A percentile compares a stretch with the other conserved stretches of the same genome.
These are phyloP conservation scores for Chenopodium album DNA, from an alignment of 148 eudicot genomes.

Conservation along the genomic window DNA sequence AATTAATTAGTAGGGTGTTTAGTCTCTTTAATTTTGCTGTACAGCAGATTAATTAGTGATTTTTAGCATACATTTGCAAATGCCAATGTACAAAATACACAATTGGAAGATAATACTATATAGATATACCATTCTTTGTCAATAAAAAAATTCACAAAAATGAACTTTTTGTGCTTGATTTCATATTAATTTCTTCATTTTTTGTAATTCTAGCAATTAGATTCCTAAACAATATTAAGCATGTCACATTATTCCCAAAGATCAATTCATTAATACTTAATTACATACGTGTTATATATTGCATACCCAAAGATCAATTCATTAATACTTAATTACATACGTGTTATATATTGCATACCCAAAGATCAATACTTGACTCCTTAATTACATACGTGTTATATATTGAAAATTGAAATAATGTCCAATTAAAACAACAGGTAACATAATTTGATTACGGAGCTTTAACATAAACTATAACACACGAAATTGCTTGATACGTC, in stretches of 20 bases:
- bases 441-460: not conserved
- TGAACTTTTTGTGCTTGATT: not conserved
- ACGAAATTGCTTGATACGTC: not conserved
- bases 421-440: not conserved
- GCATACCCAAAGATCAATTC: no score
- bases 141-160: not conserved
- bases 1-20: not conserved
- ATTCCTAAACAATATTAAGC: not conserved
- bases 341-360: no score
- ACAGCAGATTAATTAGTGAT: slow-evolving; percentile 9
- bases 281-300: not conserved
- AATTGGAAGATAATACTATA: not conserved
- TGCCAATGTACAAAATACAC: slow-evolving; percentile 10
- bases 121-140: slow-evolving; percentile 10
- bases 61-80: slow-evolving; percentile 19
- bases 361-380: not conserved
- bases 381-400: not conserved
- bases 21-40: slow-evolving; percentile 22
- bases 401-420: not conserved
- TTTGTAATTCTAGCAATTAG: not conserved
- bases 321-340: no score
- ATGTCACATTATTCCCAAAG: no score
- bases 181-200: no score
- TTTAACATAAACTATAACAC: not conserved
- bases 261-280: not conserved